A percentile compares a stretch with the other conserved stretches of the same genome.
Conservation (phyloP, 2,329 filamentous ascomycete species). For the Aspergillus sp. region DNA sequence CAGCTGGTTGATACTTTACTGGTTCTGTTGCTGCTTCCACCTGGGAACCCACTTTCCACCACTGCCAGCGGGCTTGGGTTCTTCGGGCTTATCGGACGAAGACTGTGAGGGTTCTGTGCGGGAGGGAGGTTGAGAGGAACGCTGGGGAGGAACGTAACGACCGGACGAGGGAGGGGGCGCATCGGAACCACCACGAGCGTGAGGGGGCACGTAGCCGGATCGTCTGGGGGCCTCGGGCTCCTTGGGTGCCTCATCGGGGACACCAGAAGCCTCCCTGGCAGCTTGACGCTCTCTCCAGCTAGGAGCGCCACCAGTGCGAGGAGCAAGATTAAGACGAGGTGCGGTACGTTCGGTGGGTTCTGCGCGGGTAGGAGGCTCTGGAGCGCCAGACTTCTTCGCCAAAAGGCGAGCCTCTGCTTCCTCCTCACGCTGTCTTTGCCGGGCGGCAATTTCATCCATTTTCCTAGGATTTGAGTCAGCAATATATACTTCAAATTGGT, state of each 20-base stretch:
- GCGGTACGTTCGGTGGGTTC: conserved; percentile 52
- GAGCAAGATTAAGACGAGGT: conserved; percentile 57
- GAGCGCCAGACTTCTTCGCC: conserved; percentile 59
- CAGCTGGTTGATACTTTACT: conserved; percentile 22
- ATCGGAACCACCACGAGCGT: conserved; percentile 35
- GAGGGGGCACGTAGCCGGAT: conserved; percentile 42
- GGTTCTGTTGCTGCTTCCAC: conserved; percentile 39
- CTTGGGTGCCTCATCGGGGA: conserved; percentile 23
- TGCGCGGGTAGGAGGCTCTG: conserved; percentile 40
- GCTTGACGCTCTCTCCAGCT: conserved; percentile 64
- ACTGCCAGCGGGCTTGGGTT: conserved; percentile 23
- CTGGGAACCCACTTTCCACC: conserved; percentile 37
- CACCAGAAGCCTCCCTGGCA: conserved; percentile 42
- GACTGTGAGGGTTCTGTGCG: conserved; percentile 22
- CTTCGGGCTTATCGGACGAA: conserved; percentile 27
- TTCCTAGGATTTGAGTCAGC: conserved; percentile 50
- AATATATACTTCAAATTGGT: not conserved
- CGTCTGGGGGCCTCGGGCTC: conserved; percentile 31
- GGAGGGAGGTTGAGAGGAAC: conserved; percentile 24
- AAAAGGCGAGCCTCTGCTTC: conserved; percentile 77
- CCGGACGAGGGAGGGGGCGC: conserved; percentile 31
- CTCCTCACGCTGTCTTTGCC: conserved; percentile 80
- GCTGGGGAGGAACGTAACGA: conserved; percentile 31
- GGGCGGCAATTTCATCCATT: conserved; percentile 61
- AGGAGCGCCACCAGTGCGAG: conserved; percentile 45